Evolutionary conservation across 1,139 yeast species (phyloP), one percentile per base, ranked within the genome.

Genomic region (Casaregolazyma lundiana): DNA sequence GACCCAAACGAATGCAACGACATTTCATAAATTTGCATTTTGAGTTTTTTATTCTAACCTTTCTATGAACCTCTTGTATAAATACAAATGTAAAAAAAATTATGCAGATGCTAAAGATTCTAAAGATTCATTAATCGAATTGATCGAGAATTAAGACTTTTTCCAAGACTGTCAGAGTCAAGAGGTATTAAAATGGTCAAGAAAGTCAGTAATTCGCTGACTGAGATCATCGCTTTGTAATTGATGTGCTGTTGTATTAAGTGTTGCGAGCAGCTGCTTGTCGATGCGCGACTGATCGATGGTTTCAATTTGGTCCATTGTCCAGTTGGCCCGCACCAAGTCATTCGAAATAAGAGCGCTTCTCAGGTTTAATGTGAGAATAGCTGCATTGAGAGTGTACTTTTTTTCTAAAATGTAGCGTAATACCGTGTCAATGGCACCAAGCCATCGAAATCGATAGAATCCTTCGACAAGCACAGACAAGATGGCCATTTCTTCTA

Each of bases 391-490:
- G 26, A 52, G 32, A 4, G 26, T 48, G 48, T 19, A 57, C 29
- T 5, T 47, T 48, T 26, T 49, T 46, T 47, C 47, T 4, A 49
- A 43, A 53, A 58, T 52, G 19, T 53, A 50, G n/a, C 56, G 48
- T 19, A 60, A 43, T 4, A 54, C 52, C 0, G 51, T 48, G 44
- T 60, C 62, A 18, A 59, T 47, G 41, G 54, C 50, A 44, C 52
- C 44, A 45, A 47, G 48, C 45, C 52, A 47, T 2, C 51, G 48
- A 46, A 58, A 58, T 35, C 48, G 48, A 46, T 43, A 51, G 38
- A 58, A 50, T 2, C 62, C 62, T 18, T 54, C 50, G 7, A 53
- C 50, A 7, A 58, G 48, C 2, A 53, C 42, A 6, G 55, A 52
- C 16, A 46, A 38, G 3, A 48, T 46, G 8, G 39, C 22, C 43